Conservation (phyloP, 1,284 basidiomycete genomes). For the Apiotrichum sp. region DNA sequence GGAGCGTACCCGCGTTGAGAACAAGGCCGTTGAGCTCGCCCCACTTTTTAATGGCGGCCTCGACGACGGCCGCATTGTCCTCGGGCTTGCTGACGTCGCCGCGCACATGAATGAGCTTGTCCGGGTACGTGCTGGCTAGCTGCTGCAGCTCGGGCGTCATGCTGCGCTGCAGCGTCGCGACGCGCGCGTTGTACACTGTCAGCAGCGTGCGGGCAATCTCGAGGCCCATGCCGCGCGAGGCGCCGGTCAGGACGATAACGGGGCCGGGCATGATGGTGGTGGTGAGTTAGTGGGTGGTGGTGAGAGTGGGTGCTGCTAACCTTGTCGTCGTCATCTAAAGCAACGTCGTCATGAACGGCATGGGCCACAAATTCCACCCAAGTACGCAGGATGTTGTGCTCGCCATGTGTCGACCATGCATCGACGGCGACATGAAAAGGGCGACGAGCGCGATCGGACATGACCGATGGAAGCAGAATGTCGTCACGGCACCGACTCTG, state of each 20-base stretch:
- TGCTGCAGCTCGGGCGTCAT: conserved; percentile 44
- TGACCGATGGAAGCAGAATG: too few species aligned
- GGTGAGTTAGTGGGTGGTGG: too few species aligned
- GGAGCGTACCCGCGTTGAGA: conserved; percentile 51
- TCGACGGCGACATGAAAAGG: too few species aligned
- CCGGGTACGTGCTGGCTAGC: conserved; percentile 34
- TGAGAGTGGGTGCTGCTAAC: too few species aligned
- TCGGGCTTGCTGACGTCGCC: conserved; percentile 49
- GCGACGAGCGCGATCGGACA: too few species aligned
- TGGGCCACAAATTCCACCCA: too few species aligned
- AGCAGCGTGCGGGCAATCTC: conserved; percentile 48
- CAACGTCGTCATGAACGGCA: too few species aligned
- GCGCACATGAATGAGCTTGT: conserved; percentile 18
- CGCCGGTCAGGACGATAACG: conserved; percentile 43
- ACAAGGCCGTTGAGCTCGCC: conserved; percentile 50
- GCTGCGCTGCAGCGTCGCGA: conserved; percentile 51
- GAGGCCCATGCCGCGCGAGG: conserved; percentile 51
- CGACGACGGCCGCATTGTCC: conserved; percentile 37
- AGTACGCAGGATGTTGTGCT: too few species aligned
- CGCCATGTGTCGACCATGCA: too few species aligned
- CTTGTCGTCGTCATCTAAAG: too few species aligned
- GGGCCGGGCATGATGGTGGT: conserved; percentile 17
- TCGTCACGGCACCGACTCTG: too few species aligned
- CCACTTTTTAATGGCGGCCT: conserved; percentile 46
- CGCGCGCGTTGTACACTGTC: conserved; percentile 38